Base-by-base conservation (phyloP, 2,329 filamentous ascomycete species). In the Colletotrichum sp. region DNA sequence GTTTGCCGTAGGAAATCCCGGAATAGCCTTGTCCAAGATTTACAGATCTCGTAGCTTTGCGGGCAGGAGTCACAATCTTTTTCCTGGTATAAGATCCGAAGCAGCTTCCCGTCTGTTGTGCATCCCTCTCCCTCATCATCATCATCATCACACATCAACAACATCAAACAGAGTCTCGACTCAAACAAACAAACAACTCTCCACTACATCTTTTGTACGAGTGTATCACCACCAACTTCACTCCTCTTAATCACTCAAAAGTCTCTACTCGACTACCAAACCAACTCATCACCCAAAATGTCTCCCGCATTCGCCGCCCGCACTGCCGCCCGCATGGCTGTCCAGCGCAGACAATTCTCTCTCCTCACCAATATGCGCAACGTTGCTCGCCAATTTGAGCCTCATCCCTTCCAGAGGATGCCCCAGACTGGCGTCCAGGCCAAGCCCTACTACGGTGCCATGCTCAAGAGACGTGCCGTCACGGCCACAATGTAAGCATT, bases 371-470 rank as follows among this genome's bases (percentile, higher is more conserved):
- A 79, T 58, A 80, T 86, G 77, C 83, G 84, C 77, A 78, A 79
- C 75, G 81, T 84, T 67, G 82, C 82, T 64, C 82, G 84, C 65
- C 79, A 80, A 36, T 84, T 85, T 69, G 84, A 85, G 83, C 77
- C 83, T 21, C 83, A 85, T 72, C 82, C 82, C 70, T 85, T 83
- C 79, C 79, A 84, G 81, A 82, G 83, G 28, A 79, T 85, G 71
- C 81, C 84, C 71, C 65, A 74, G 59, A 73, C 77, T 14, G 66
- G 81, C 18, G 74, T 71, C 43, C 75, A 76, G 30, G 70, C 83
- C 30, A 81, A 82, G 71, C 81, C 81, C 28, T 85, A 86, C 81
- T 87, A 84, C 80, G 81, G 80, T 73, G 82, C 81, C 69, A 81
- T 85, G 65, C 21, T 82, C 63, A 84, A 82, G 79, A 77, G 68